Conservation (phyloP, 192 early-diverging fungal genomes). For the Linnemannia hyalina region DNA sequence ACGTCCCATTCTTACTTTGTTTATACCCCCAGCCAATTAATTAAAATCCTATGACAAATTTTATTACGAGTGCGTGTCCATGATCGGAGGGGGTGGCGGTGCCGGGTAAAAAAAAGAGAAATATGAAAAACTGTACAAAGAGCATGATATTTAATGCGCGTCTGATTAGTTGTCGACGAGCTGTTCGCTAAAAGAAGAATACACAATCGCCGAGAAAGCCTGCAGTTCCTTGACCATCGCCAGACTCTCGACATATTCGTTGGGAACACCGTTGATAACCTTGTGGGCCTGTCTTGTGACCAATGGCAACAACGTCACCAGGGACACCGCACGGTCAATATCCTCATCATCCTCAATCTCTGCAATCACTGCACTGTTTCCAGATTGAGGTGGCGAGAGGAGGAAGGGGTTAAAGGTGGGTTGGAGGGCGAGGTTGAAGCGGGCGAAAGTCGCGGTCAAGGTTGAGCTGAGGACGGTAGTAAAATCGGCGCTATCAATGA, state of each 20-base stretch:
- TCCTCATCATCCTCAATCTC: conserved; percentile 70
- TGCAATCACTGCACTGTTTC: conserved; percentile 41
- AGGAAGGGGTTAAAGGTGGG: conserved; percentile 54
- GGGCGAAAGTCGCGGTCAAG: conserved; percentile 59
- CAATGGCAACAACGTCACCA: conserved; percentile 75
- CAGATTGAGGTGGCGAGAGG: conserved; percentile 13
- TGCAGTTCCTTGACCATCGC: conserved; percentile 80
- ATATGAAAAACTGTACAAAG: too few relatives aligned
- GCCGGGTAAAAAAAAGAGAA: too few relatives aligned
- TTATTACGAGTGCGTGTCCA: not conserved
- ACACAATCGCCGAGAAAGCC: conserved; percentile 82
- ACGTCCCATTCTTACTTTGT: not conserved
- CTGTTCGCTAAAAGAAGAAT: conserved; percentile 71
- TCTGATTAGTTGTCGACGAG: conserved; percentile 20
- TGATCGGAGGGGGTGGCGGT: not conserved
- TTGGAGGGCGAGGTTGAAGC: conserved; percentile 56
- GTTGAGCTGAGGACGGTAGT: conserved; percentile 55
- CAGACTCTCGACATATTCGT: conserved; percentile 81
- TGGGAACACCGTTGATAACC: conserved; percentile 78
- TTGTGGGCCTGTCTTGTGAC: conserved; percentile 78
- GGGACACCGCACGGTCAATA: conserved; percentile 55
- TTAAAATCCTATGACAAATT: not conserved
- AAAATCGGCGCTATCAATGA: conserved; percentile 80
- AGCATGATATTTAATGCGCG: not conserved
- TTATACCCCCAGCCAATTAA: not conserved